Evolutionary conservation across 176 grass and related monocot species (phyloP), one percentile per base, ranked within the genome.

Genomic region (Oryza coarctata): DNA sequence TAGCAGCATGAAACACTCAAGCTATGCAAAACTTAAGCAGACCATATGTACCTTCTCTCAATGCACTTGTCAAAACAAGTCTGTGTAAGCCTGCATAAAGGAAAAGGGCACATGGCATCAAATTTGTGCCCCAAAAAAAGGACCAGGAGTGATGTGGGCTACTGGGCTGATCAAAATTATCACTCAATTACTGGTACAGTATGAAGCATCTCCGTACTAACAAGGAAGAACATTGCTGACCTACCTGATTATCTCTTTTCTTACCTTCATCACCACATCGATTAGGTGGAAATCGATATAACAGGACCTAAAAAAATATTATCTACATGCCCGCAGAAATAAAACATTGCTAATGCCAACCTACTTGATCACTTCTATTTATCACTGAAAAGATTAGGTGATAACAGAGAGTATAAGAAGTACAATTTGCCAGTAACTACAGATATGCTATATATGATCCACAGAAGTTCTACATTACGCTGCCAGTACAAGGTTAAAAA

Each of bases 51-150:
- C 94, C 87, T 97, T 91, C 92, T 97, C 60, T 94, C 90, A 45
- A 99, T 64, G 23, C 97, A 99, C 82, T 99, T 99, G 20, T 94
- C 81, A 3, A 99, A 99, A 82, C 93, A 99, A 63, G 77, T 90
- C 43, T 86, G 57, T 45, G 97, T 99, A 55, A 99, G 89, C 80
- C 93, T 96, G 81, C 79, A 85, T 33, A 78, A 79, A 81, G 35
- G 60, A 49, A 62, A 74, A 83, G 33, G 55, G 62, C 49, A 45
- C 31, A 61, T 6, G 1, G 11, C 49, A 77, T 85, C 30, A 87
- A 74, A 43, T 28, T 75, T 75, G 65, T 28, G 29, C 25, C 68
- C 25, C 68, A 25, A 45, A 63, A 82, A 68, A 26, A 0, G 32
- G 20, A 50, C 22, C 17, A 35, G 11, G 29, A 45, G 2, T 73